Evolutionary conservation across 257 asterid genomes (phyloP), one percentile per base, ranked within the genome.

Genomic region (Jasminum sambac): DNA sequence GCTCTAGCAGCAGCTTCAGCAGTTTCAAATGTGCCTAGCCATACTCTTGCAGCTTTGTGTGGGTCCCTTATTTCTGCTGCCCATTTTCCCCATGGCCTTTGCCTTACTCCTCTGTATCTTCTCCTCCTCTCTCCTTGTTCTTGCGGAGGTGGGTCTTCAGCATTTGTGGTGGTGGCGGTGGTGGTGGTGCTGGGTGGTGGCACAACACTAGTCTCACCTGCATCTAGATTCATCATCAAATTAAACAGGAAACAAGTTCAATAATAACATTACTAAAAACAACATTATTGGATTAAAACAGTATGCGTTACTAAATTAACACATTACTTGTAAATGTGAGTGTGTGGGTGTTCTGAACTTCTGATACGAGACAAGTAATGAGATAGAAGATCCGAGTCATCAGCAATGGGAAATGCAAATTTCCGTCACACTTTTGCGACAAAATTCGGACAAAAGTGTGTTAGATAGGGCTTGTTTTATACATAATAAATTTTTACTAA

Each of bases 61-160:
- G 98, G 98, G 63, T 90, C 97, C 67, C 98, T 70, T 72, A 93
- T 93, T 60, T 93, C 98, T 0, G 98, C 98, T 1, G 97, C 98
- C 97, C 96, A 93, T 83, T 93, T 93, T 0, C 97, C 97, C 95
- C 97, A 90, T 11, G 97, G 97, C 24, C 98, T 72, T 16, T 88
- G 97, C 43, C 98, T 85, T 0, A 90, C 97, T 9, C 98, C 98
- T 80, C 97, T 87, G 76, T 93, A 93, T 79, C 77, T 84, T 48
- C 82, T 76, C 63, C 85, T 77, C 50, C 83, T 83, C 58, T 89
- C 91, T 9, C 92, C 92, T 19, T 71, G 24, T 61, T 79, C 93
- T 42, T 81, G 87, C 21, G 81, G n/a, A 17, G 82, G 66, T 10
- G n/a, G n/a, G 74, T 70, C 39, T 80, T 86, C 0, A 81, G 67